Conservation (phyloP, 2,329 filamentous ascomycete species). For the Biscogniauxia mediterranea region DNA sequence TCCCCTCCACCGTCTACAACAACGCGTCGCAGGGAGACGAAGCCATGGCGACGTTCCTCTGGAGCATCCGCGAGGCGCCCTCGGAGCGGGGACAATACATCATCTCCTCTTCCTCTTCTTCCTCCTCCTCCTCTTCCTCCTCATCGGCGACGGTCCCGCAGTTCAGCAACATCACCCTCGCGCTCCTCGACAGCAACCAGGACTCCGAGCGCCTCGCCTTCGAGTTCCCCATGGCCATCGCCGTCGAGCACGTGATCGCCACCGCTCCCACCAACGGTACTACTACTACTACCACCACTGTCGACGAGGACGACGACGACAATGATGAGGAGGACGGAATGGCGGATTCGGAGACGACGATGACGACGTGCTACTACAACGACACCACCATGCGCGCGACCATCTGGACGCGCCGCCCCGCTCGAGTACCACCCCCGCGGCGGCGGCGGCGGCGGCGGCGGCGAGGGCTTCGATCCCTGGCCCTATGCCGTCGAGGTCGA, state of each 20-base stretch:
- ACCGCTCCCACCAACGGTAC: conserved; percentile 29
- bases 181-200: conserved; percentile 30
- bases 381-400: conserved; percentile 54
- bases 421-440: conserved; percentile 23
- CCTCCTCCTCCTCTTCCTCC: conserved; percentile 52
- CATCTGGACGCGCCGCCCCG: conserved; percentile 53
- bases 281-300: too few relatives aligned
- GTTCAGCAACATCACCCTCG: conserved; percentile 40
- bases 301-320: too few relatives aligned
- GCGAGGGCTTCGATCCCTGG: conserved; percentile 45
- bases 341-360: conserved; percentile 38
- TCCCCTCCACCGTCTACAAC: conserved; percentile 54
- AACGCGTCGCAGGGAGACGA: conserved; percentile 26
- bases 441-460: too few relatives aligned
- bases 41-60: conserved; percentile 55
- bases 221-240: conserved; percentile 50
- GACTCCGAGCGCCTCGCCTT: conserved; percentile 58
- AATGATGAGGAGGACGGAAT: too few relatives aligned
- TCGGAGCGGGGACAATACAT: not conserved
- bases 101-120: conserved; percentile 51
- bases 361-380: conserved; percentile 57
- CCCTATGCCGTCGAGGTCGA: conserved; percentile 57
- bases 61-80: conserved; percentile 49
- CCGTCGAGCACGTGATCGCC: conserved; percentile 47
- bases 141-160: conserved; percentile 52